Percentiles rank a stretch among this genome's conserved stretches.
phyloP scores from a whole-genome alignment of 176 grass and related monocot genomes.

The Carex myosuroides region DNA sequence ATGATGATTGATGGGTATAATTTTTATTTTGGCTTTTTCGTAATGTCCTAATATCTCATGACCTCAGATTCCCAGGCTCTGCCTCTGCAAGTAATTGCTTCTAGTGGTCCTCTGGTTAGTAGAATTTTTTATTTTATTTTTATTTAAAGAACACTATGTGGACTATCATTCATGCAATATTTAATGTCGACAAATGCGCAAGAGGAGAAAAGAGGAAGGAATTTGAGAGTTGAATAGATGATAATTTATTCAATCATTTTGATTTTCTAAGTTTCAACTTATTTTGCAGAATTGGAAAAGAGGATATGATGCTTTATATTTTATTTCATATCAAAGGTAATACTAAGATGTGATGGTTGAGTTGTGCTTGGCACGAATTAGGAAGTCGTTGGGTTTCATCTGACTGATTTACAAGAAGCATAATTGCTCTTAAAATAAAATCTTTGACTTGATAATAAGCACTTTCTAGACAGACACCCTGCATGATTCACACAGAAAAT shows the following conservation, averaged over 20 bases:
- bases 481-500: neutral
- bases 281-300: neutral
- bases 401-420: neutral
- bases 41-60: neutral
- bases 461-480: neutral
- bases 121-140: neutral
- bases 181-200: neutral
- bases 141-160: neutral
- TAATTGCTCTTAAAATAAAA: neutral
- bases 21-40: neutral
- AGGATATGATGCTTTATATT: neutral
- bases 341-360: neutral
- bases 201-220: neutral
- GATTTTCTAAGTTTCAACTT: neutral
- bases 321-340: neutral
- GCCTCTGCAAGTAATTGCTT: neutral
- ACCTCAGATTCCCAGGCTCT: neutral
- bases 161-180: neutral
- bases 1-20: neutral
- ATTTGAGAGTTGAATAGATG: neutral
- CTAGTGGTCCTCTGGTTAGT: neutral
- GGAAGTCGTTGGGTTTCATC: neutral
- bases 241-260: neutral
- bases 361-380: conserved; percentile 1
- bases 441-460: neutral